phyloP scores from a whole-genome alignment of 2,329 filamentous ascomycete genomes.

The Colletotrichum nymphaeae region DNA sequence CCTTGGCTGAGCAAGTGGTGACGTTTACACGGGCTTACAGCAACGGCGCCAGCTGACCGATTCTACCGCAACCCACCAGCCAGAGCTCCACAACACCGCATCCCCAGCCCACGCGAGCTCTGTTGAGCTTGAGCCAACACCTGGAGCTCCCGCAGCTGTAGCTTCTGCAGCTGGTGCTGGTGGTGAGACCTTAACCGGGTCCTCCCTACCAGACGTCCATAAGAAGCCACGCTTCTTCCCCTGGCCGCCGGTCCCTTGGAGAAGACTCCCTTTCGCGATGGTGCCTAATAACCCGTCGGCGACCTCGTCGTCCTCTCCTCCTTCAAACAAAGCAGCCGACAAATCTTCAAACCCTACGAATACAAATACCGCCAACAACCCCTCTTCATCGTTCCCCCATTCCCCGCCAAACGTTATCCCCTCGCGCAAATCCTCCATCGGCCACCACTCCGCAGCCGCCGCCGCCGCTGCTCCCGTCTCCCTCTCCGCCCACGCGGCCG shows the following conservation, averaged over 20 bases:
- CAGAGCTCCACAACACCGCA: conserved; percentile 23
- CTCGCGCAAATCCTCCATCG: conserved; percentile 76
- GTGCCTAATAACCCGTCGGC: conserved; percentile 2
- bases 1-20: conserved; percentile 32
- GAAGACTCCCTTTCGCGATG: conserved; percentile 27
- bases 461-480: conserved; percentile 41
- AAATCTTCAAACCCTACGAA: conserved; percentile 25
- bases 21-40: conserved; percentile 27
- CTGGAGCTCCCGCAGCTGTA: conserved; percentile 4
- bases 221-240: conserved; percentile 27
- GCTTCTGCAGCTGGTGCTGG: neutral
- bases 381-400: conserved; percentile 40
- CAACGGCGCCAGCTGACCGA: conserved; percentile 19
- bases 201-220: conserved; percentile 15
- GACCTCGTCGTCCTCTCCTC: conserved; percentile 10
- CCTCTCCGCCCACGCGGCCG: conserved; percentile 6
- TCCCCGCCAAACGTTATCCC: conserved; percentile 73
- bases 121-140: conserved; percentile 7
- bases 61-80: conserved; percentile 8
- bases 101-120: conserved; percentile 21
- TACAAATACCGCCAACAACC: conserved; percentile 30
- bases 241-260: conserved; percentile 9
- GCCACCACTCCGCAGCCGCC: conserved; percentile 19
- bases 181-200: conserved; percentile 3
- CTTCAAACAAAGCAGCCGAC: conserved; percentile 19